Evolutionary conservation across 1,284 basidiomycete genomes (phyloP).

Genomic region (Mycosarcoma mackinlayi): DNA sequence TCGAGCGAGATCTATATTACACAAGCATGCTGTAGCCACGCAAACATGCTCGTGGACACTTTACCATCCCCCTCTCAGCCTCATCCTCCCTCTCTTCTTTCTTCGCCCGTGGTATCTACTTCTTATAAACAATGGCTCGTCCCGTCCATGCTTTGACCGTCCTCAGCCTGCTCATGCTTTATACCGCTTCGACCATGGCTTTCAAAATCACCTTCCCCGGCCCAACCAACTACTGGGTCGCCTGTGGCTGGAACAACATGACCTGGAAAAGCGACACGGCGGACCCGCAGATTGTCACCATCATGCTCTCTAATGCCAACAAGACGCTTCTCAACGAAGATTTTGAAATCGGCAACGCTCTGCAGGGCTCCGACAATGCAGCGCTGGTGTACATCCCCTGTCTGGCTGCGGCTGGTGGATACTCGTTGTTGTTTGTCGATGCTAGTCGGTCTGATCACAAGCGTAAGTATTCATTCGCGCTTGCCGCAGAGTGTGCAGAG

Average conservation of each 20-base stretch:
- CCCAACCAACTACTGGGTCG: slow-evolving; percentile 44
- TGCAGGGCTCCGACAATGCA: slow-evolving; percentile 20
- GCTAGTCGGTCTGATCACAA: slow-evolving; percentile 22
- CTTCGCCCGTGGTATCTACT: no score
- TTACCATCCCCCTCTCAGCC: no score
- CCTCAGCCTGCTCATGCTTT: not conserved
- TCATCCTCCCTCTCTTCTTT: not conserved
- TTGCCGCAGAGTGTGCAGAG: no score
- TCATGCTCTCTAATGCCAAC: slow-evolving; percentile 38
- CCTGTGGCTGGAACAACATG: slow-evolving; percentile 44
- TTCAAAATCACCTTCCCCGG: slow-evolving; percentile 34
- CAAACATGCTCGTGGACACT: no score
- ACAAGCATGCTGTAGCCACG: no score
- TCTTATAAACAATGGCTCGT: not conserved
- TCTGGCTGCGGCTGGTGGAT: slow-evolving; percentile 8
- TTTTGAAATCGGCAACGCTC: slow-evolving; percentile 38
- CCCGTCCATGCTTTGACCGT: not conserved
- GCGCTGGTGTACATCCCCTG: slow-evolving; percentile 43
- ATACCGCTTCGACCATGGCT: not conserved
- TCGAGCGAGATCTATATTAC: no score
- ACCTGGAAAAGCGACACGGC: slow-evolving; percentile 14
- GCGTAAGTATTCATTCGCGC: slow-evolving; percentile 17
- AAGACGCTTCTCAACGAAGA: slow-evolving; percentile 37
- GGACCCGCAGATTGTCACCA: slow-evolving; percentile 19
- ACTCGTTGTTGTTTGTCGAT: slow-evolving; percentile 30